phyloP scores from a whole-genome alignment of 495 filamentous ascomycete species.

The Tuber magnatum region DNA sequence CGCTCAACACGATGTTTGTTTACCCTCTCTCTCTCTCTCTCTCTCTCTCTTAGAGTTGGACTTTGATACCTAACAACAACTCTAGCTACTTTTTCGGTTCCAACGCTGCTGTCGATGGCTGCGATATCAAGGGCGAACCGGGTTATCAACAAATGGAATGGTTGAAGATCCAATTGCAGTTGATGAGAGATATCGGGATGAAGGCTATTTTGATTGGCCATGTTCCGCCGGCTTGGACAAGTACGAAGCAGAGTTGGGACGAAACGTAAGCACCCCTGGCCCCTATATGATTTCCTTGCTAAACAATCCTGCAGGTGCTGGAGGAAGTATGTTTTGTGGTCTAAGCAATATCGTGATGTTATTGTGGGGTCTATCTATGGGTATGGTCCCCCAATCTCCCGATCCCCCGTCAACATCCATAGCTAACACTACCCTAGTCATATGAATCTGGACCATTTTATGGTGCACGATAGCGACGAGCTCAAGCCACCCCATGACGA shows the following conservation, averaged over 20 bases:
- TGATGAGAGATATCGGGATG: slow-evolving; percentile 74
- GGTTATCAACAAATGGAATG: slow-evolving; percentile 95
- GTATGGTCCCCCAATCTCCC: slow-evolving; percentile 16
- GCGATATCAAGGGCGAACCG: slow-evolving; percentile 64
- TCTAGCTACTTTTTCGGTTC: slow-evolving; percentile 74
- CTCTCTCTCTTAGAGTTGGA: slow-evolving; percentile 1
- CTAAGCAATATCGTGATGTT: slow-evolving; percentile 83
- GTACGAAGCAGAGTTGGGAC: slow-evolving; percentile 80
- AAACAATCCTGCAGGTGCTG: slow-evolving; percentile 59
- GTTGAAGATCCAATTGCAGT: slow-evolving; percentile 82
- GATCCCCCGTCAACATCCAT: slow-evolving; percentile 9
- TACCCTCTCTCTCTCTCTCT: slow-evolving; percentile 13
- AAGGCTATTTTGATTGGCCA: slow-evolving; percentile 94
- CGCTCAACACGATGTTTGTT: slow-evolving; percentile 72
- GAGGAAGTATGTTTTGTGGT: slow-evolving; percentile 94
- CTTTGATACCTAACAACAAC: slow-evolving; percentile 24
- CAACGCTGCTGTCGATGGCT: slow-evolving; percentile 89
- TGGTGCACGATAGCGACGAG: slow-evolving; percentile 78
- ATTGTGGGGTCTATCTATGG: slow-evolving; percentile 68
- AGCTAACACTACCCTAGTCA: slow-evolving; percentile 48
- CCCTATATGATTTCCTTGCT: slow-evolving; percentile 7
- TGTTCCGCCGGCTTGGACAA: slow-evolving; percentile 79
- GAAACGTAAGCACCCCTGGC: slow-evolving; percentile 44
- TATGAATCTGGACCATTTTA: slow-evolving; percentile 98
- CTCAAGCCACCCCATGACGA: slow-evolving; percentile 50